Evolutionary conservation across 1,284 basidiomycete species (phyloP), one percentile per base, ranked within the genome.

Genomic region (Pseudozyma sp.): DNA sequence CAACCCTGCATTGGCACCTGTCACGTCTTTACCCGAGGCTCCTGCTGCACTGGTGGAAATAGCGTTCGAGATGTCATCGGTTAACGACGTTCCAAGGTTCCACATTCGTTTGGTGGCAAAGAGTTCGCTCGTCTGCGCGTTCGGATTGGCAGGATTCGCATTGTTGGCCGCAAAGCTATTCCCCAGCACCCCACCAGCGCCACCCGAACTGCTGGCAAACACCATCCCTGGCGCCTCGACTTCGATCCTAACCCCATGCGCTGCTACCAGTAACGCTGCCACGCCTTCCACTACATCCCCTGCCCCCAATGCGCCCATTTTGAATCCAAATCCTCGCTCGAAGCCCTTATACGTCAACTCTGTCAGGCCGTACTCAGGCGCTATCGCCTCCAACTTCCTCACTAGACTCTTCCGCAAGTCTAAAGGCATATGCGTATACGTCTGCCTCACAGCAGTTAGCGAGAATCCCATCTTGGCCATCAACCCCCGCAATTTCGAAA

Each of bases 391-490:
- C 5, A 99, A 89, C 82, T 95, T 94, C 47, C 89, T 87, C 10
- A 92, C 89, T 16, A 99, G 88, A n/a, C 90, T 88, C 38, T 90
- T 89, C 85, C 97, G 97, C 65, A 99, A 89, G 79, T 94, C 92
- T 86, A 94, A 91, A 80, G 97, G 94, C 97, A 99, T 99, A 83
- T 99, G 95, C 0, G 91, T 87, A 83, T 94, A 97, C 1, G 92
- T 89, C 82, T 99, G 96, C 77, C 97, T 93, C 19, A 94, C 96
- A 83, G 99, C 94, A 3, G 89, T 89, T 67, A 98, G 90, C 0
- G 95, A 96, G 84, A 97, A 95, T 1, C 97, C 97, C 95, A 99
- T 99, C 88, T 99, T 99, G 31, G 97, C 97, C 38, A 99, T 87
- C 65, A 99, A 87, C 1, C 95, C 95, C 1, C 92, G 93, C 54